phyloP scores from a whole-genome alignment of 2,329 filamentous ascomycete genomes.

The Lachnellula willkommii region DNA sequence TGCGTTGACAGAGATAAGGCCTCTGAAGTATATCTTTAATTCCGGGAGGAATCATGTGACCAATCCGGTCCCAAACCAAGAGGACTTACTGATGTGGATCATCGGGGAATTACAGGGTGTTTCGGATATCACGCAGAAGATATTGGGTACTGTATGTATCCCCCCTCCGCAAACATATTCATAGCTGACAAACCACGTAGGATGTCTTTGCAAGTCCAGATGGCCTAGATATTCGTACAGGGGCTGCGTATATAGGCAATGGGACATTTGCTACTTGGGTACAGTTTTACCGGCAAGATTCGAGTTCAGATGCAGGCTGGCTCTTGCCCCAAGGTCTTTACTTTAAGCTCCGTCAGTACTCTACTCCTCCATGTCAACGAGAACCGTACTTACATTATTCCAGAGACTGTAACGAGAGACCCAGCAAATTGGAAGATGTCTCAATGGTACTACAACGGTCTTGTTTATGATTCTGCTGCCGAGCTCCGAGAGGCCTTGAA shows the following conservation, averaged over 20 bases:
- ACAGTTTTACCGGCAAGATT: neutral
- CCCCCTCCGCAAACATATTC: neutral
- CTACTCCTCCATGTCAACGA: constrained; percentile 35
- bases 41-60: neutral
- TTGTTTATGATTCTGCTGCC: constrained; percentile 47
- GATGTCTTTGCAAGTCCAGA: neutral
- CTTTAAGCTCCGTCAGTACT: constrained; percentile 26
- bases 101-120: neutral
- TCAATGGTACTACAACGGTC: constrained; percentile 50
- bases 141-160: neutral
- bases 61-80: neutral
- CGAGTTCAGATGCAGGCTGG: neutral
- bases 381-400: constrained; percentile 39
- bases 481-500: constrained; percentile 38
- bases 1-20: neutral
- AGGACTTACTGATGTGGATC: neutral
- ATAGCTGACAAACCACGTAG: neutral
- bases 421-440: constrained; percentile 45
- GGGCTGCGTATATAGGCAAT: neutral
- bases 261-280: neutral
- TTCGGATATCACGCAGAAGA: neutral
- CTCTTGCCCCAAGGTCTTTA: neutral
- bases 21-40: constrained; percentile 8
- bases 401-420: constrained; percentile 47
- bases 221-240: neutral